Conservation (phyloP, 202 grass and related monocot genomes). For the Panicum virgatum region DNA sequence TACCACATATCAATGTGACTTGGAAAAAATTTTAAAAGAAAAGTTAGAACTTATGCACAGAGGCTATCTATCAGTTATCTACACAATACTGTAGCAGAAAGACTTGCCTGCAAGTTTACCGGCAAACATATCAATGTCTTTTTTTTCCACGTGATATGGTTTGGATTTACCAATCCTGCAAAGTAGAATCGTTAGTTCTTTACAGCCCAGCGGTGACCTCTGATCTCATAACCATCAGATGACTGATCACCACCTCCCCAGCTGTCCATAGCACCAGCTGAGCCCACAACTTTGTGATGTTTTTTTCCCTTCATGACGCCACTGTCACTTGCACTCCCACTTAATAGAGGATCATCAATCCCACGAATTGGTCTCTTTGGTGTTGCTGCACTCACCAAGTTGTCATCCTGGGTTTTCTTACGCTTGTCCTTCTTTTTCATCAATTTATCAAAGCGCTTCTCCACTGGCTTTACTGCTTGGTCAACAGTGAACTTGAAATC, state of each 20-base stretch:
- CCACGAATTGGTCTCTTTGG: conserved; percentile 60
- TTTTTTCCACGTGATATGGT: neutral
- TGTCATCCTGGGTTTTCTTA: conserved; percentile 79
- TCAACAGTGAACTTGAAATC: conserved; percentile 95
- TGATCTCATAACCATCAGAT: conserved; percentile 71
- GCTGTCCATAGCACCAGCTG: conserved; percentile 39
- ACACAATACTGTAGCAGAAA: conserved; percentile 4
- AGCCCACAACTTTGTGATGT: conserved; percentile 47
- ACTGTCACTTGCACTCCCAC: conserved; percentile 70
- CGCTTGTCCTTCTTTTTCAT: conserved; percentile 69
- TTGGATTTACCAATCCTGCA: conserved; percentile 28
- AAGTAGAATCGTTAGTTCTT: conserved; percentile 50
- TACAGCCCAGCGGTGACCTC: conserved; percentile 74
- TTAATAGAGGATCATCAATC: conserved; percentile 87
- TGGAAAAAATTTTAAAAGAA: neutral
- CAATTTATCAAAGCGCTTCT: conserved; percentile 77
- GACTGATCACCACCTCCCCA: conserved; percentile 69
- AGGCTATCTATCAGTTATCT: conserved; percentile 29
- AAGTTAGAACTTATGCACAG: conserved; percentile 27
- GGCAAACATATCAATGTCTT: neutral
- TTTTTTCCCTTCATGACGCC: conserved; percentile 60
- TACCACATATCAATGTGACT: neutral
- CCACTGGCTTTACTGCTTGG: conserved; percentile 82
- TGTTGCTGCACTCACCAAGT: conserved; percentile 59
- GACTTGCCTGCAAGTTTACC: conserved; percentile 9